phyloP scores from a whole-genome alignment of 768 basidiomycete genomes.

The Mycena chlorophos region DNA sequence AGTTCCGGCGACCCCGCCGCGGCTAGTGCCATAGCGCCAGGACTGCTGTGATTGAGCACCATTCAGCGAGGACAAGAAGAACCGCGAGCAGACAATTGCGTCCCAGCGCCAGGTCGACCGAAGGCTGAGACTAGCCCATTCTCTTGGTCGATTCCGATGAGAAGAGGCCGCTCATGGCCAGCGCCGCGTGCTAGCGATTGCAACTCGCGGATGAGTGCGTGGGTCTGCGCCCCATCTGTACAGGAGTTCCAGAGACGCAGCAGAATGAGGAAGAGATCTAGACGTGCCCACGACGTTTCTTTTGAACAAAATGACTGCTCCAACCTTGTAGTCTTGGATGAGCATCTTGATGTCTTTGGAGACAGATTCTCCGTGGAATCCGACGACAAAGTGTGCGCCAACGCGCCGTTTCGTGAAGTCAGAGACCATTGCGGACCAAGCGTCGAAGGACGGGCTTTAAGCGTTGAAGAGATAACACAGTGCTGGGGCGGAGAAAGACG shows the following conservation, averaged over 20 bases:
- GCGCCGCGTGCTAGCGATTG: constrained; percentile 57
- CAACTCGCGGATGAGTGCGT: constrained; percentile 46
- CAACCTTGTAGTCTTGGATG: constrained; percentile 63
- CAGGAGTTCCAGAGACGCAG: background rate
- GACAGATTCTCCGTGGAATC: constrained; percentile 60
- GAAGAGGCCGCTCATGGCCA: constrained; percentile 55
- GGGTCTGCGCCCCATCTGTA: constrained; percentile 53
- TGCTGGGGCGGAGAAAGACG: too few relatives aligned
- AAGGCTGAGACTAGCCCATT: constrained; percentile 76
- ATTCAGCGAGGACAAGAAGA: background rate
- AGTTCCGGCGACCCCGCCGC: constrained; percentile 51
- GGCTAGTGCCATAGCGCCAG: constrained; percentile 73
- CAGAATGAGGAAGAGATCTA: background rate
- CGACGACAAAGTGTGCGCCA: constrained; percentile 66
- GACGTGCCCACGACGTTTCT: constrained; percentile 58
- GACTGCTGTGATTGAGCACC: constrained; percentile 38
- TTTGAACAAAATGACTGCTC: constrained; percentile 70
- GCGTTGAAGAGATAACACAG: too few relatives aligned
- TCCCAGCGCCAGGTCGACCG: constrained; percentile 54
- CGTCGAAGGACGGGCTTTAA: too few relatives aligned
- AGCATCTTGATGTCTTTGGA: constrained; percentile 54
- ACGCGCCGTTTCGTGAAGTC: background rate
- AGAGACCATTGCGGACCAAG: too few relatives aligned
- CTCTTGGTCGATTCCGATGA: constrained; percentile 76
- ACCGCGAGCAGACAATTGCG: constrained; percentile 59